Base-by-base conservation (phyloP, 192 early-diverging fungal species). In the Coemansia umbellata region DNA sequence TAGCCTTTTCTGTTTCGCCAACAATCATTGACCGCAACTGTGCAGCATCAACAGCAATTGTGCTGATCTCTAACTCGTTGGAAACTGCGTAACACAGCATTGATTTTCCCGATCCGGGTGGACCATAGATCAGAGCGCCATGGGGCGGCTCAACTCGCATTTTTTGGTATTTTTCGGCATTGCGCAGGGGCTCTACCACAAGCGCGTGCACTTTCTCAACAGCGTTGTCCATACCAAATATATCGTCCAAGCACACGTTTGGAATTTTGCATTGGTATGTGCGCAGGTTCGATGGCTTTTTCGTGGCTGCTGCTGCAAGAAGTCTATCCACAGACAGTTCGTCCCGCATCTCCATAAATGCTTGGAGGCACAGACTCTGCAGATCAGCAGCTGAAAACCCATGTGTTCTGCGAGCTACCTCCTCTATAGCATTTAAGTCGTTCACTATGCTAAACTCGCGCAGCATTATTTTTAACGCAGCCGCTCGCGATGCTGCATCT, bases 21-120 rank as follows among this genome's bases (percentile, higher is more conserved):
- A 98, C 90, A 18, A 94, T 65, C 66, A 94, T 94, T 21, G 92
- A 94, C 41, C 89, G 79, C 24, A 98, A 66, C 67, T 91, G 87
- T 1, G 94, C 83, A 30, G 88, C 86, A 53, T 92, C 92, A 1
- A 93, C 87, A 51, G 86, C 79, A 63, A 97, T 86, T 53, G 86
- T 87, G 42, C 90, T 90, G 54, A 94, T 81, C 7, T 87, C 89
- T 13, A 85, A 54, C 67, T 89, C 89, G 15, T 82, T 66, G 4
- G 89, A 85, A 15, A 96, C 41, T 0, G 93, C 92, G 63, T 84
- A 91, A 51, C 87, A 90, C 2, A 98, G 78, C 78, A 84, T 83
- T 4, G 94, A 91, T 55, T 98, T 98, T 5, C 94, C 95, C 4
- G 87, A 83, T 8, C 95, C 95, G 0, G 92, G 75, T 6, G 93